Evolutionary conservation across 768 basidiomycete genomes (phyloP).

Genomic region (Boletus pseudo-olivaceus): DNA sequence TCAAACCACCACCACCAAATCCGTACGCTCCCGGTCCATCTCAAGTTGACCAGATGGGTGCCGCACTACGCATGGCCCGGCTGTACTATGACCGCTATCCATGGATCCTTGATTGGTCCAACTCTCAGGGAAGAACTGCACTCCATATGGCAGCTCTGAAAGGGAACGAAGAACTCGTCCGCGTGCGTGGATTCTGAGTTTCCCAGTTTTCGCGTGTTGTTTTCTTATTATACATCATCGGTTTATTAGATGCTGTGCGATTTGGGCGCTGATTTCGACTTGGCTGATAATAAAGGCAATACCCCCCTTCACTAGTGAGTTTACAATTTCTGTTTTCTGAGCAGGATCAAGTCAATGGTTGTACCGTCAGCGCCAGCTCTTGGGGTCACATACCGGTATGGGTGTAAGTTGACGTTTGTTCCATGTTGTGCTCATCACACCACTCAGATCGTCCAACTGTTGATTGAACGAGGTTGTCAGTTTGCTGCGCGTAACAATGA

Average conservation of each 20-base stretch:
- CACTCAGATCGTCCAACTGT: slow-evolving; percentile 68
- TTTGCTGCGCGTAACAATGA: slow-evolving; percentile 82
- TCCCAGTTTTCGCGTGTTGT: slow-evolving; percentile 7
- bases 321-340: background rate
- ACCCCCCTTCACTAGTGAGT: slow-evolving; percentile 90
- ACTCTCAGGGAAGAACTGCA: slow-evolving; percentile 84
- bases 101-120: slow-evolving; percentile 89
- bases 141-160: slow-evolving; percentile 84
- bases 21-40: slow-evolving; percentile 45
- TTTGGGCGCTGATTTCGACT: slow-evolving; percentile 83
- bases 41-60: slow-evolving; percentile 63
- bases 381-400: slow-evolving; percentile 82
- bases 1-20: slow-evolving; percentile 50
- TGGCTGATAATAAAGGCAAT: slow-evolving; percentile 90
- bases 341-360: slow-evolving; percentile 5
- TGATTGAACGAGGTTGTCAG: slow-evolving; percentile 88
- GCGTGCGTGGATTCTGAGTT: slow-evolving; percentile 47
- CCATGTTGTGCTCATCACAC: slow-evolving; percentile 9
- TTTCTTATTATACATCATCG: slow-evolving; percentile 13
- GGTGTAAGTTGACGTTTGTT: slow-evolving; percentile 9
- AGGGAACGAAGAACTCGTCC: slow-evolving; percentile 86
- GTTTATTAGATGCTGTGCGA: slow-evolving; percentile 79
- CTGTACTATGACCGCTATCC: slow-evolving; percentile 85
- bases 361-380: slow-evolving; percentile 64
- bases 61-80: slow-evolving; percentile 81